Percentiles rank a stretch among this genome's conserved stretches.
Evolutionary conservation across 306 rosid species (phyloP).

Genomic region (Astragalus membranaceus): DNA sequence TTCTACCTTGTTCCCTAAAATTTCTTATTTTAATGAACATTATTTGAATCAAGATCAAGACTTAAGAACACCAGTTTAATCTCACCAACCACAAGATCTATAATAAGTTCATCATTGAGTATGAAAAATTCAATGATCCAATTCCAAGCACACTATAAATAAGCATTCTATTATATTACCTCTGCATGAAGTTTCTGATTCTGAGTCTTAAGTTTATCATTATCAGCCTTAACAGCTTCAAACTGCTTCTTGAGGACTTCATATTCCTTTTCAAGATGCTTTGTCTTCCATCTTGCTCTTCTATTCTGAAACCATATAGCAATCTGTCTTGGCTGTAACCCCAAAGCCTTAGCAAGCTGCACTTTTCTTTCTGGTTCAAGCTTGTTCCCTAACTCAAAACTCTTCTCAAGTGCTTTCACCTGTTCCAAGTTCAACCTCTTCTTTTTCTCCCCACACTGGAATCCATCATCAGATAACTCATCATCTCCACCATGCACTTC

Average conservation of each 20-base stretch:
- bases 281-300: slow-evolving; percentile 88
- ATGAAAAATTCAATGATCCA: neutral
- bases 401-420: slow-evolving; percentile 80
- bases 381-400: slow-evolving; percentile 84
- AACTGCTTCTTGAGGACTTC: slow-evolving; percentile 63
- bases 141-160: neutral
- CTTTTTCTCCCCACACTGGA: slow-evolving; percentile 76
- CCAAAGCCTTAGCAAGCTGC: slow-evolving; percentile 67
- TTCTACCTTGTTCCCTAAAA: neutral
- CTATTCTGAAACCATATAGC: slow-evolving; percentile 94
- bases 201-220: slow-evolving; percentile 54
- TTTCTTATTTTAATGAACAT: neutral
- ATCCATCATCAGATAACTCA: slow-evolving; percentile 74
- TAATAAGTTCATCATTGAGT: neutral
- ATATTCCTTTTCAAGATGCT: slow-evolving; percentile 70
- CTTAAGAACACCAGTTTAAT: neutral
- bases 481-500: slow-evolving; percentile 42
- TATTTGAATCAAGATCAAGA: slow-evolving; percentile 4
- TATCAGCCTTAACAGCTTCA: slow-evolving; percentile 55
- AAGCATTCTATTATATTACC: slow-evolving; percentile 30
- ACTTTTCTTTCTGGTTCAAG: slow-evolving; percentile 80
- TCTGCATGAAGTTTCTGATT: slow-evolving; percentile 60
- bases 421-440: slow-evolving; percentile 73
- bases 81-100: neutral
- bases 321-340: slow-evolving; percentile 72